Base-by-base conservation (phyloP, 352 stramenopile species). In the Pythium folliculosum region DNA sequence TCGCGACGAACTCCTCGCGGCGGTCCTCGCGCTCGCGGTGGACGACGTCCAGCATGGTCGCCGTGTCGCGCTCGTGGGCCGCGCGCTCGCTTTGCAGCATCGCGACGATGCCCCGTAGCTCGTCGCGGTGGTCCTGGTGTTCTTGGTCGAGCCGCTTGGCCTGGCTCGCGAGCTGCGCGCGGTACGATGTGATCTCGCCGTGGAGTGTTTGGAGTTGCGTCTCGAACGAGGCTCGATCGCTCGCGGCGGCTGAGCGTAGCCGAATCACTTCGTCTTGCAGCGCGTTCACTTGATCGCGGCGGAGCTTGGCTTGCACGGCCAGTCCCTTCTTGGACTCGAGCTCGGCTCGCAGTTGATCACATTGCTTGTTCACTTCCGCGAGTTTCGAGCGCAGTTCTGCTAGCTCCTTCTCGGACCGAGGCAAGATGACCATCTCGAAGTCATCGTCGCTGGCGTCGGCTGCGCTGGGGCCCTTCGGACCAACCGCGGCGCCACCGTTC, bases 81-180 rank as follows among this genome's bases (percentile, higher is more conserved):
- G 32, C 35, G 9, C 63, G 63, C 45, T 69, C 63, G 17, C 23
- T 56, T n/a, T 62, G 52, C 27, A 69, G 43, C 62, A 69, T 38
- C 53, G 56, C 62, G n/a, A 69, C 32, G 38, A 63, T 48, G 0
- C 21, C 27, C 16, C 63, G 63, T 14, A 69, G 45, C 32, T 69
- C 62, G 8, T 45, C 53, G 21, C 62, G 62, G 35, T 63, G 62
- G 10, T 63, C 62, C 12, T 27, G 25, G 4, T 53, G 53, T n/a
- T 63, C 63, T 40, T 5, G n/a, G 7, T 68, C 62, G n/a, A 62
- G 22, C 12, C 35, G 47, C 10, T 40, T 19, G 6, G 51, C 47
- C 43, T 67, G 51, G 9, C 17, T 32, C 1, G 17, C 27, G 23
- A 67, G 44, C 38, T 67, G 52, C n/a, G 40, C 43, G 13, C 37